phyloP scores from a whole-genome alignment of 805 yeast species.

The Komagataella ulmi region DNA sequence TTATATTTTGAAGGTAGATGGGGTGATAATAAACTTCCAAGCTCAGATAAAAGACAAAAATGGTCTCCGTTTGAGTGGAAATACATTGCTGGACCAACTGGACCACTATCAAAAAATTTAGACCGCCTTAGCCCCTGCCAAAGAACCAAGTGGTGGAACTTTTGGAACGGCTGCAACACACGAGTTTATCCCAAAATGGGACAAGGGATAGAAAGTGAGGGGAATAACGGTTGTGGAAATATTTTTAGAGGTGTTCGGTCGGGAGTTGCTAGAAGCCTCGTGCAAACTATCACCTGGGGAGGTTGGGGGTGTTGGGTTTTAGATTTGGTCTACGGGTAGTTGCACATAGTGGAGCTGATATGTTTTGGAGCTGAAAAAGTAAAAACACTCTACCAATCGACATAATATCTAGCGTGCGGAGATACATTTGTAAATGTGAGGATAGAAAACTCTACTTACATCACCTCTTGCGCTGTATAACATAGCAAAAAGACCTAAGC shows the following conservation, averaged over 20 bases:
- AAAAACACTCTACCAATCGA: not conserved
- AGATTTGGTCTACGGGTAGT: slow-evolving; percentile 25
- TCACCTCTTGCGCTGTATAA: too few species aligned
- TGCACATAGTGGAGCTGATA: not conserved
- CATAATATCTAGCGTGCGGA: not conserved
- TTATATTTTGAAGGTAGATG: slow-evolving; percentile 69
- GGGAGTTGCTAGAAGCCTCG: slow-evolving; percentile 24
- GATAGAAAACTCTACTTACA: too few species aligned
- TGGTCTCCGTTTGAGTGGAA: slow-evolving; percentile 86
- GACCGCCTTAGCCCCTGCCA: slow-evolving; percentile 65
- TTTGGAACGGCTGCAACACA: slow-evolving; percentile 72
- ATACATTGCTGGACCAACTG: slow-evolving; percentile 86
- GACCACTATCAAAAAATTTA: slow-evolving; percentile 75
- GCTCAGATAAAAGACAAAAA: slow-evolving; percentile 65
- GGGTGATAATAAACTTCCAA: slow-evolving; percentile 71
- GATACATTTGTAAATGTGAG: too few species aligned
- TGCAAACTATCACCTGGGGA: slow-evolving; percentile 26
- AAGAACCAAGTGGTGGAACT: slow-evolving; percentile 85
- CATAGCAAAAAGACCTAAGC: too few species aligned
- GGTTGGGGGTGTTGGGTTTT: slow-evolving; percentile 30
- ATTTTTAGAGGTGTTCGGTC: slow-evolving; percentile 29
- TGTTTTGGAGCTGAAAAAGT: not conserved
- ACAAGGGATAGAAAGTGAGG: slow-evolving; percentile 79
- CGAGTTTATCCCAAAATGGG: slow-evolving; percentile 68
- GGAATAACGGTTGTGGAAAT: slow-evolving; percentile 66